Conservation (phyloP, 2,329 filamentous ascomycete species). For the Curvularia hawaiiensis region DNA sequence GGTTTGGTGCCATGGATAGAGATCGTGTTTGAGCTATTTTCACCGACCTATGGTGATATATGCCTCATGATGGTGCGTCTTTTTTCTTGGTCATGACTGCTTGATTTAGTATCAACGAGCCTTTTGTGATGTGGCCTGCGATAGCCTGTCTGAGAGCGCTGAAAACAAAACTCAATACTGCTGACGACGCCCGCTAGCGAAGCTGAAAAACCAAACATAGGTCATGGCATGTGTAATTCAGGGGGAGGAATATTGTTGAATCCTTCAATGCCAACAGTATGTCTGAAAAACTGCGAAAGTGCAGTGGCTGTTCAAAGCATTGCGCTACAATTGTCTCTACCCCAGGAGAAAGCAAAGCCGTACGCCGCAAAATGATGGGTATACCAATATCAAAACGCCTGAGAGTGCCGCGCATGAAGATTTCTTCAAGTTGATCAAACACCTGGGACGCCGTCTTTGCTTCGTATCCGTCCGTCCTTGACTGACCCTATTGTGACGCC, state of each 20-base stretch:
- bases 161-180: background rate
- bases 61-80: background rate
- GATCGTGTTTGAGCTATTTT: background rate
- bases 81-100: background rate
- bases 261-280: background rate
- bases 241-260: background rate
- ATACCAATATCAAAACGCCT: slow-evolving; percentile 31
- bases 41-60: background rate
- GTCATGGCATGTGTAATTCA: background rate
- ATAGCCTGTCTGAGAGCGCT: background rate
- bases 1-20: background rate
- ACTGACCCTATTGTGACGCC: slow-evolving; percentile 76
- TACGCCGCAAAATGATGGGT: slow-evolving; percentile 30
- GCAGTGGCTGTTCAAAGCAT: background rate
- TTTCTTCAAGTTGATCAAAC: slow-evolving; percentile 17
- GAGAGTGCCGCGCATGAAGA: slow-evolving; percentile 14
- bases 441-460: slow-evolving; percentile 34
- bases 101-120: background rate
- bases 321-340: background rate
- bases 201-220: background rate
- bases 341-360: slow-evolving; percentile 16
- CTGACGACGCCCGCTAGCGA: background rate
- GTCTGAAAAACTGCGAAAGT: background rate
- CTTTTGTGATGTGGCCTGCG: background rate
- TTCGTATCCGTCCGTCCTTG: slow-evolving; percentile 64